Evolutionary conservation across 768 basidiomycete species (phyloP).

Genomic region (Scleroderma citrinum): DNA sequence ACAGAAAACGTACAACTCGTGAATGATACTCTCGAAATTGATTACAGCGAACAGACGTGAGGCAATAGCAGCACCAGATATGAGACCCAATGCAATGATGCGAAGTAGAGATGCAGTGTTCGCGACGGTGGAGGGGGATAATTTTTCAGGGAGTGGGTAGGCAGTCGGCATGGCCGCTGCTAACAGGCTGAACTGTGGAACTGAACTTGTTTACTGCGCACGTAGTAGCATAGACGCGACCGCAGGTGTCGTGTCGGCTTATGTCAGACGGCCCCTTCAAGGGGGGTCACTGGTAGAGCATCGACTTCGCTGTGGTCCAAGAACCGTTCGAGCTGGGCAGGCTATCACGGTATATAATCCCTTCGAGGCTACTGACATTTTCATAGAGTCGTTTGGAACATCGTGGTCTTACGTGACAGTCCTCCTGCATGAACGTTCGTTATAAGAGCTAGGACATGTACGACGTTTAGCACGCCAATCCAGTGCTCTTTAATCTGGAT

Average conservation of each 20-base stretch:
- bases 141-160: constrained; percentile 63
- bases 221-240: too few species aligned
- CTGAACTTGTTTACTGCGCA: neutral
- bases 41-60: constrained; percentile 96
- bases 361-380: too few species aligned
- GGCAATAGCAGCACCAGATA: constrained; percentile 91
- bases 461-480: too few species aligned
- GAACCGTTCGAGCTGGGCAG: too few species aligned
- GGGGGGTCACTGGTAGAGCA: too few species aligned
- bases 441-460: too few species aligned
- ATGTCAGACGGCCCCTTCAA: constrained; percentile 1
- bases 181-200: neutral
- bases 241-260: constrained; percentile 1
- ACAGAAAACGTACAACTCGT: constrained; percentile 79
- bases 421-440: neutral
- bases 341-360: too few species aligned
- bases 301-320: too few species aligned
- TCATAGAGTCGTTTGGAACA: too few species aligned
- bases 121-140: constrained; percentile 66
- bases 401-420: neutral
- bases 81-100: constrained; percentile 83
- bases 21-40: constrained; percentile 98
- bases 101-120: constrained; percentile 90
- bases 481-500: constrained; percentile 2
- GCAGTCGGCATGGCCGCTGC: constrained; percentile 62